A percentile compares a stretch with the other conserved stretches of the same genome.
Evolutionary conservation across 2,329 filamentous ascomycete genomes (phyloP).

Genomic region (Cladophialophora exuberans): DNA sequence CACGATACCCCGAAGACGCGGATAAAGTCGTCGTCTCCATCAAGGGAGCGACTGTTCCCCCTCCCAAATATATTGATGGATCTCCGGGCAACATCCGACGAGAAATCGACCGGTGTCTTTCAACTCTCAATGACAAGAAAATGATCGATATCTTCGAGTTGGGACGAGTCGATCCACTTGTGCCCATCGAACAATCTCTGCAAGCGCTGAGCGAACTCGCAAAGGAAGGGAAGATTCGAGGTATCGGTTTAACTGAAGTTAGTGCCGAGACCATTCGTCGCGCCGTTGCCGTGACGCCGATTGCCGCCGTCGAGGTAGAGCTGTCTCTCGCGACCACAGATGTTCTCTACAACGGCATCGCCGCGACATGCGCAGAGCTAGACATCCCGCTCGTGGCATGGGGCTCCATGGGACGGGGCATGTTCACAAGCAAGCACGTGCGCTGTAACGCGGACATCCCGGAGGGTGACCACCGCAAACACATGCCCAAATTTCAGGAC

Average conservation of each 20-base stretch:
- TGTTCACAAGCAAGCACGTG: slow-evolving; percentile 43
- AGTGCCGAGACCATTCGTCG: slow-evolving; percentile 47
- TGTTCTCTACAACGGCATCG: slow-evolving; percentile 61
- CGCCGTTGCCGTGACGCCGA: slow-evolving; percentile 35
- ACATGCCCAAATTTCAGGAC: background rate
- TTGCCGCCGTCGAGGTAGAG: slow-evolving; percentile 56
- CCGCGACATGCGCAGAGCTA: slow-evolving; percentile 53
- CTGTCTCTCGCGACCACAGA: slow-evolving; percentile 60
- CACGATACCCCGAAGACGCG: slow-evolving; percentile 65
- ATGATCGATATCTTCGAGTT: slow-evolving; percentile 62
- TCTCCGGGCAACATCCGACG: background rate
- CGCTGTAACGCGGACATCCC: background rate
- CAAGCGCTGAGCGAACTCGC: slow-evolving; percentile 41
- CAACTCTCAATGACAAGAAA: slow-evolving; percentile 51
- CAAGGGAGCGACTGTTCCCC: slow-evolving; percentile 54
- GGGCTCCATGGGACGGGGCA: slow-evolving; percentile 61
- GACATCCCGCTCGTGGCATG: slow-evolving; percentile 62
- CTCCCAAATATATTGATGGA: background rate
- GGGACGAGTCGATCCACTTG: slow-evolving; percentile 58
- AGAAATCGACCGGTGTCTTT: slow-evolving; percentile 58
- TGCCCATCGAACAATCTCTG: slow-evolving; percentile 52
- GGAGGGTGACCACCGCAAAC: background rate
- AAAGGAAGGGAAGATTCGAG: slow-evolving; percentile 45
- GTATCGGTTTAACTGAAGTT: slow-evolving; percentile 47
- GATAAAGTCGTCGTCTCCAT: slow-evolving; percentile 63